Evolutionary conservation across 306 rosid species (phyloP).

Genomic region (Castanea mollissima): DNA sequence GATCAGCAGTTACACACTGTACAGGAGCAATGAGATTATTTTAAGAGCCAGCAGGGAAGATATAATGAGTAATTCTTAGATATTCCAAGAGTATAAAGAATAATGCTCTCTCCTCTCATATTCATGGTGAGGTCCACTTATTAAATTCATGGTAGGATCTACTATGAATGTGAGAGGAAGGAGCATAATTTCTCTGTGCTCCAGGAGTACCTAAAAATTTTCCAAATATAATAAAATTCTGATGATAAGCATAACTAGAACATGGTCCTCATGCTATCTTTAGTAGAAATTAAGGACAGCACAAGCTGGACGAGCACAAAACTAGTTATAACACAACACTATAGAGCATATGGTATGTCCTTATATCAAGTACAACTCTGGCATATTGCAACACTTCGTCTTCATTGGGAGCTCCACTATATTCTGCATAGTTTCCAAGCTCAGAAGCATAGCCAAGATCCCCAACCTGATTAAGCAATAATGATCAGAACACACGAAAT

Average conservation of each 20-base stretch:
- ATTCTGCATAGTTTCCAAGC: slow-evolving; percentile 97
- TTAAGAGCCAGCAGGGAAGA: neutral
- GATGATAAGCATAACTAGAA: slow-evolving; percentile 4
- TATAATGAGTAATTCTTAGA: too few species aligned
- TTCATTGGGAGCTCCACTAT: slow-evolving; percentile 97
- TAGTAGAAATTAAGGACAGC: neutral
- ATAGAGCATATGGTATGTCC: slow-evolving; percentile 11
- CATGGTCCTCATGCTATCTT: slow-evolving; percentile 1
- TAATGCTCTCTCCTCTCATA: too few species aligned
- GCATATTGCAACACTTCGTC: slow-evolving; percentile 94
- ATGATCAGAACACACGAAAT: neutral
- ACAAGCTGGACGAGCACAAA: neutral
- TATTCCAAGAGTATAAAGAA: too few species aligned
- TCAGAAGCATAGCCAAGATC: slow-evolving; percentile 94
- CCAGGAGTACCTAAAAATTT: too few species aligned
- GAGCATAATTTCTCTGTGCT: too few species aligned
- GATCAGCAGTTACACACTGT: slow-evolving; percentile 88
- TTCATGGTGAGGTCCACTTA: too few species aligned
- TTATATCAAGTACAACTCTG: slow-evolving; percentile 92
- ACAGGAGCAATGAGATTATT: slow-evolving; percentile 28
- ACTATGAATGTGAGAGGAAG: too few species aligned
- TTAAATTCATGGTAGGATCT: too few species aligned
- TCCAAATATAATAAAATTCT: neutral
- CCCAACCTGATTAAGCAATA: slow-evolving; percentile 60
- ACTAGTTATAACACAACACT: neutral